Evolutionary conservation across 208 protist species (phyloP).

Genomic region (Trypanosoma caninum): DNA sequence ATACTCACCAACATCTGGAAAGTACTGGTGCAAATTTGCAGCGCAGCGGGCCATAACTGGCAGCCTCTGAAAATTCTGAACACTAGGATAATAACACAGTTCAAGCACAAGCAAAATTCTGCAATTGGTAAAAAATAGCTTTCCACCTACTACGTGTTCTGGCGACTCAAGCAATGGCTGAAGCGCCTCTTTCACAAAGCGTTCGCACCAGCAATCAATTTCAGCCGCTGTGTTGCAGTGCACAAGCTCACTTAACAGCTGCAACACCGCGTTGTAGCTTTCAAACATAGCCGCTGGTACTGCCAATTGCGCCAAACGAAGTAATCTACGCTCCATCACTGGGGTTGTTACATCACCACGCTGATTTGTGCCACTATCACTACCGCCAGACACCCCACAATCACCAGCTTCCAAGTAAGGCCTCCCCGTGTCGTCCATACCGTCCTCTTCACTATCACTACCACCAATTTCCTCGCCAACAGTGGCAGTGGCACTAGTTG

Average conservation of each 20-base stretch:
- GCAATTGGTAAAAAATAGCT: constrained; percentile 30
- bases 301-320: constrained; percentile 10
- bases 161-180: background rate
- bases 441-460: background rate
- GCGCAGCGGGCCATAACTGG: constrained; percentile 12
- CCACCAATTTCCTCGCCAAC: too few species aligned
- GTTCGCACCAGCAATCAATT: constrained; percentile 21
- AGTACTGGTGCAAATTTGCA: constrained; percentile 21
- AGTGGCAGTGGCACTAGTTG: background rate
- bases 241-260: constrained; percentile 13
- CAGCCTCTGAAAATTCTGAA: background rate
- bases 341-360: background rate
- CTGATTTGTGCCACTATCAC: background rate
- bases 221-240: constrained; percentile 3
- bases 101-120: constrained; percentile 18
- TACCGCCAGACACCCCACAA: background rate
- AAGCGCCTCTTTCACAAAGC: constrained; percentile 20
- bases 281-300: constrained; percentile 18
- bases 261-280: constrained; percentile 13
- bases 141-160: constrained; percentile 1
- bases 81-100: constrained; percentile 6
- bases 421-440: background rate
- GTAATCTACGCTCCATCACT: constrained; percentile 8
- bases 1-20: constrained; percentile 17
- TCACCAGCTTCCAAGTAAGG: too few species aligned